Evolutionary conservation across 2,329 filamentous ascomycete species (phyloP).

Genomic region (Fusarium solani-melongenae): DNA sequence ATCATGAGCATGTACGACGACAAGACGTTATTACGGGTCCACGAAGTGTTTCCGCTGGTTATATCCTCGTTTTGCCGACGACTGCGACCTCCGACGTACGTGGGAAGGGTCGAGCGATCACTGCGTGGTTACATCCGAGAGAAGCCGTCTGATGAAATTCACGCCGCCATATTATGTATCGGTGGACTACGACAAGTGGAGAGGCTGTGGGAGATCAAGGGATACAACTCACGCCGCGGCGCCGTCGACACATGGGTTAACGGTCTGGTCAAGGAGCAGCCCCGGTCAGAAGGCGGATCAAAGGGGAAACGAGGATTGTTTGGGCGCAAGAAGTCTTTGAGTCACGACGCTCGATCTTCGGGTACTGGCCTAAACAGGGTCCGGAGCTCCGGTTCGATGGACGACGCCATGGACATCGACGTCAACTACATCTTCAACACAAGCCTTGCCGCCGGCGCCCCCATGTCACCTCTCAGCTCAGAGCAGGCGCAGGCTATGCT

Average conservation of each 20-base stretch:
- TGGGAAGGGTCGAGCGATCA: conserved; percentile 70
- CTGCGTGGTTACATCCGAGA: conserved; percentile 73
- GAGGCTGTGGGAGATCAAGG: conserved; percentile 73
- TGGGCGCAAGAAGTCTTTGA: conserved; percentile 67
- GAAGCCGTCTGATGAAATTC: conserved; percentile 70
- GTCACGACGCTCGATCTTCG: conserved; percentile 41
- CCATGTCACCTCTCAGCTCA: conserved; percentile 65
- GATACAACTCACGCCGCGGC: conserved; percentile 69
- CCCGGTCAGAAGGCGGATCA: conserved; percentile 49
- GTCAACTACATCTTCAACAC: conserved; percentile 65
- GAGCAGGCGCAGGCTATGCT: conserved; percentile 64
- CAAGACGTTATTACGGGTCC: conserved; percentile 69
- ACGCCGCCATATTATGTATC: conserved; percentile 68
- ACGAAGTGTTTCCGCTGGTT: conserved; percentile 73
- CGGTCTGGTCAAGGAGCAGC: conserved; percentile 57
- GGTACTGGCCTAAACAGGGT: conserved; percentile 40
- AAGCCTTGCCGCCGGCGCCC: conserved; percentile 69
- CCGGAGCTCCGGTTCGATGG: conserved; percentile 47
- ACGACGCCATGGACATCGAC: conserved; percentile 46
- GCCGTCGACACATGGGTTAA: conserved; percentile 71
- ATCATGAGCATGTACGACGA: conserved; percentile 75
- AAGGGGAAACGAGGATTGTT: conserved; percentile 66
- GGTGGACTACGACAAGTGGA: conserved; percentile 73
- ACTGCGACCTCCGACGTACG: conserved; percentile 72
- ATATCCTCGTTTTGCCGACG: conserved; percentile 73